phyloP scores from a whole-genome alignment of 192 early-diverging fungal species.

The Lunasporangiospora selenospora region DNA sequence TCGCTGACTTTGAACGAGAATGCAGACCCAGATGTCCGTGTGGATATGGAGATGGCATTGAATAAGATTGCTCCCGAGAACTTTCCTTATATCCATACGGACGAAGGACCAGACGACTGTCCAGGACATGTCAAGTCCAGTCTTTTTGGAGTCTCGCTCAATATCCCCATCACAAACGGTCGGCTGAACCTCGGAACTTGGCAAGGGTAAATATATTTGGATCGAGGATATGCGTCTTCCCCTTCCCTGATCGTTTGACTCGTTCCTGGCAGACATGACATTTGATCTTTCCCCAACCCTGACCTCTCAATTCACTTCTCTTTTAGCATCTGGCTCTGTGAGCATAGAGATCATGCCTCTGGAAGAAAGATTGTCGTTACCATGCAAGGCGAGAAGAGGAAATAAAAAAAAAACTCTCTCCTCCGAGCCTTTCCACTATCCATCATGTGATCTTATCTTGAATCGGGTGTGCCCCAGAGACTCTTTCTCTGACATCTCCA shows the following conservation, averaged over 20 bases:
- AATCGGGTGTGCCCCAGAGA: too few relatives aligned
- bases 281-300: neutral
- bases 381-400: slow-evolving; percentile 74
- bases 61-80: slow-evolving; percentile 85
- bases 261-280: neutral
- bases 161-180: slow-evolving; percentile 87
- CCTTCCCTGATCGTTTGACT: neutral
- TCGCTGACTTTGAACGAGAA: slow-evolving; percentile 92
- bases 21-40: slow-evolving; percentile 75
- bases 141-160: slow-evolving; percentile 82
- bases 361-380: slow-evolving; percentile 74
- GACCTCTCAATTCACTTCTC: neutral
- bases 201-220: slow-evolving; percentile 67
- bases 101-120: slow-evolving; percentile 92
- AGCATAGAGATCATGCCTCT: slow-evolving; percentile 70
- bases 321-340: slow-evolving; percentile 74
- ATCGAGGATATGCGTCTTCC: neutral
- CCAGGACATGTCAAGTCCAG: slow-evolving; percentile 89
- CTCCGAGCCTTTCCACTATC: too few relatives aligned
- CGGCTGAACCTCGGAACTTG: slow-evolving; percentile 81
- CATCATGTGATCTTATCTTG: too few relatives aligned
- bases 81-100: slow-evolving; percentile 79
- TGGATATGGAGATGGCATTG: slow-evolving; percentile 88
- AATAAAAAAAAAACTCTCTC: too few relatives aligned
- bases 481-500: too few relatives aligned